Evolutionary conservation across 176 grass and related monocot species (phyloP).

Genomic region (Musa beccarii): DNA sequence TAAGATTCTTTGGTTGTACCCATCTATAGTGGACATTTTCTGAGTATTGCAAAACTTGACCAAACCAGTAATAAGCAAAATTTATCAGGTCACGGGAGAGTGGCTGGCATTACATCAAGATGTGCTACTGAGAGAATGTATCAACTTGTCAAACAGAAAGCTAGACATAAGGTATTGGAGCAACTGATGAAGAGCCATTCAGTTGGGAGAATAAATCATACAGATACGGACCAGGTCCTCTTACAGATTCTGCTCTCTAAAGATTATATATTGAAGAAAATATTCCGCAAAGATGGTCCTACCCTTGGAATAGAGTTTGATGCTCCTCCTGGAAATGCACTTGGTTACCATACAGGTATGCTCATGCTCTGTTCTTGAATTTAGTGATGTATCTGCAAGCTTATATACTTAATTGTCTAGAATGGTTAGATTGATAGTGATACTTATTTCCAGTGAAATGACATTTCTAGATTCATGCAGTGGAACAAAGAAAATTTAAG

Average conservation of each 20-base stretch:
- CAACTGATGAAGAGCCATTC: constrained; percentile 3
- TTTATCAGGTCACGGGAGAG: background rate
- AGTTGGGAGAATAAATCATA: background rate
- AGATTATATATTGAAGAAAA: constrained; percentile 70
- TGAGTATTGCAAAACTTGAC: too few relatives aligned
- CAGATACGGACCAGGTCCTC: constrained; percentile 35
- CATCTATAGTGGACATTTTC: too few relatives aligned
- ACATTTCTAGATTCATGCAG: background rate
- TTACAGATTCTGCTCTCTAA: constrained; percentile 61
- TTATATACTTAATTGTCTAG: constrained; percentile 7
- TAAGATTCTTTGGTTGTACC: too few relatives aligned
- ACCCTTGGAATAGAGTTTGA: constrained; percentile 66
- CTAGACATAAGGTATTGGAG: background rate
- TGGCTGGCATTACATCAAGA: background rate
- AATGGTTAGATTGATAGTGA: too few relatives aligned
- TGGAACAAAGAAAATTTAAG: too few relatives aligned
- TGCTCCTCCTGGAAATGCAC: constrained; percentile 18
- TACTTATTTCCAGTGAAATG: background rate
- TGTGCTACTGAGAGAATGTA: background rate
- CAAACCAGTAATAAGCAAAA: too few relatives aligned
- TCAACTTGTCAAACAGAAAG: constrained; percentile 12
- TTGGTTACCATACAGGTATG: constrained; percentile 41
- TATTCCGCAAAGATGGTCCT: constrained; percentile 90
- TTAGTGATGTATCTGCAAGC: background rate
- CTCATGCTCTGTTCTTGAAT: background rate